A percentile compares a stretch with the other conserved stretches of the same genome.
Conservation (phyloP, 352 stramenopile genomes). For the Phytophthora vignae region DNA sequence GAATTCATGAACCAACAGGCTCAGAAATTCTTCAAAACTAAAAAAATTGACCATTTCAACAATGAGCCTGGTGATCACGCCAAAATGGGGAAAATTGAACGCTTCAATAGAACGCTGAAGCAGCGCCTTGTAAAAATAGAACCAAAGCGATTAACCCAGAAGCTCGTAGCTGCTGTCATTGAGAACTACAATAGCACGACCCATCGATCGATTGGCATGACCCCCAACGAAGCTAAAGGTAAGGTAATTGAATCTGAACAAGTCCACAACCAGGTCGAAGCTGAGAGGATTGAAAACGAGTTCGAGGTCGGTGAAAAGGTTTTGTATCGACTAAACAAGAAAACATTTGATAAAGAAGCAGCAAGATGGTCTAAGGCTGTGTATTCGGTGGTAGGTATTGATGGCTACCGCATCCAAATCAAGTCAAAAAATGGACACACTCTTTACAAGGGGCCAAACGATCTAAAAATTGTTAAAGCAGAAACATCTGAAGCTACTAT, state of each 20-base stretch:
- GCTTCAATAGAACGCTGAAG: conserved; percentile 30
- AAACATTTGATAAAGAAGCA: no score
- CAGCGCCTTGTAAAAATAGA: conserved; percentile 34
- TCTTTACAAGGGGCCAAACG: conserved; percentile 31
- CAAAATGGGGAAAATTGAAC: conserved; percentile 44
- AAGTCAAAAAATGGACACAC: conserved; percentile 42
- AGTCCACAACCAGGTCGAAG: no score
- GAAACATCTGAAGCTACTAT: conserved; percentile 26
- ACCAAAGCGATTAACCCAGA: background rate
- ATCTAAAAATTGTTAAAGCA: conserved; percentile 31
- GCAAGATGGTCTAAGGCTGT: no score
- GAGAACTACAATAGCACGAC: conserved; percentile 47
- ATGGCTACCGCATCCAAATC: no score
- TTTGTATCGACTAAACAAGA: no score
- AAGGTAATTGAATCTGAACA: conserved; percentile 31
- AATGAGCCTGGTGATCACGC: conserved; percentile 48
- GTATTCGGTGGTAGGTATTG: no score
- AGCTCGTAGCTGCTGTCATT: conserved; percentile 24
- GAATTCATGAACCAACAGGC: conserved; percentile 45
- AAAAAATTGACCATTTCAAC: conserved; percentile 50
- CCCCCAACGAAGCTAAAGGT: conserved; percentile 36
- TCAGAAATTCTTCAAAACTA: conserved; percentile 35
- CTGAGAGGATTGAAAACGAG: no score
- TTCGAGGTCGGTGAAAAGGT: no score
- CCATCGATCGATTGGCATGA: conserved; percentile 32